Evolutionary conservation across 78 protist genomes (phyloP).

Genomic region (Emiliania huxleyi): DNA sequence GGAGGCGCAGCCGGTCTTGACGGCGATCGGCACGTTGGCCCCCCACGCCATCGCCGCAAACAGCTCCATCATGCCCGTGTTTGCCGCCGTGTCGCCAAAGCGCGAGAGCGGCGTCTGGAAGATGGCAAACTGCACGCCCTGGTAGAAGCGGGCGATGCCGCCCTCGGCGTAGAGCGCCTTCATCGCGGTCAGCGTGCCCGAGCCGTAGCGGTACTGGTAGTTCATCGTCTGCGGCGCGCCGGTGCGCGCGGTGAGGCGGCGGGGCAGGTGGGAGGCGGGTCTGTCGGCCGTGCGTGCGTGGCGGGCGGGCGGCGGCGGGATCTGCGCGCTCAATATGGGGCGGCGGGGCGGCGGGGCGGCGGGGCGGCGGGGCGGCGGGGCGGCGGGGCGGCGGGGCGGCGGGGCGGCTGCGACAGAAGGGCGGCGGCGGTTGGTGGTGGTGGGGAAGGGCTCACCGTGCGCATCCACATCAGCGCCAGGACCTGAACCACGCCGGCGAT

Average conservation of each 20-base stretch:
- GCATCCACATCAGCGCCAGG: constrained; percentile 24
- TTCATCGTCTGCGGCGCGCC: too few relatives aligned
- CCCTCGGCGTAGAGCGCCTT: constrained; percentile 58
- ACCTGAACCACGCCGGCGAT: not conserved
- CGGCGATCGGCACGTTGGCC: constrained; percentile 52
- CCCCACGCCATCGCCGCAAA: constrained; percentile 54
- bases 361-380: too few relatives aligned
- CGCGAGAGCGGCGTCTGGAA: not conserved
- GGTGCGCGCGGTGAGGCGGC: too few relatives aligned
- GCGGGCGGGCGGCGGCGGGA: too few relatives aligned
- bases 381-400: too few relatives aligned
- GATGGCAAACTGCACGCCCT: constrained; percentile 72
- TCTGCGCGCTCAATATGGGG: too few relatives aligned
- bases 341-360: too few relatives aligned
- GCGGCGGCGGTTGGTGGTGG: too few relatives aligned
- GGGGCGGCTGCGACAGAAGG: too few relatives aligned
- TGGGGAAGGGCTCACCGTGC: too few relatives aligned
- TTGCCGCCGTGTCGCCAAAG: constrained; percentile 82
- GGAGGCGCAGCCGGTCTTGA: constrained; percentile 69
- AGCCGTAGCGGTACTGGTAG: constrained; percentile 57
- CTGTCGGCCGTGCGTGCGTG: too few relatives aligned
- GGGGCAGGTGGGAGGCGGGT: too few relatives aligned
- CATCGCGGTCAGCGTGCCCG: not conserved
- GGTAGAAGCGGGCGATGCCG: constrained; percentile 76
- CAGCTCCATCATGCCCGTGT: constrained; percentile 73